Evolutionary conservation across 2,329 filamentous ascomycete species (phyloP), one percentile per base, ranked within the genome.

Genomic region (Trichoderma breve): DNA sequence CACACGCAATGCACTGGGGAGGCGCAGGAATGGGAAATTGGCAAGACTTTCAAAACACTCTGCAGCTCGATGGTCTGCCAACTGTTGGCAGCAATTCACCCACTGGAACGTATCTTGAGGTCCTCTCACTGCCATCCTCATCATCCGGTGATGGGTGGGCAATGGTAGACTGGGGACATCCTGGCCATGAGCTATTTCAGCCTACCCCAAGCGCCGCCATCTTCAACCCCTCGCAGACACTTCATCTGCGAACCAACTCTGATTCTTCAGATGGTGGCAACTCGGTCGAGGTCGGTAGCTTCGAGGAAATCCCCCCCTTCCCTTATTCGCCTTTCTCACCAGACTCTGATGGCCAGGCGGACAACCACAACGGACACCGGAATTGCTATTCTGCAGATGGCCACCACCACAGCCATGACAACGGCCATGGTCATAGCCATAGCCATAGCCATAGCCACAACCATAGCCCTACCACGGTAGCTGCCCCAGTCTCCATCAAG

Each of bases 101-200:
- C 24, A 84, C 83, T 2, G 82, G 82, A 58, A 84, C 88, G 73
- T 95, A 93, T 80, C 84, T 97, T 61, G 95, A 98, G 81, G 93
- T 97, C 39, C 84, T 95, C 64, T 98, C 95, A 7, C 85, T 97
- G 57, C 88, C 89, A 28, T 91, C 90, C 71, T 94, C 94, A 3
- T 93, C 92, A 14, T 93, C 92, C 78, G 94, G 97, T 76, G 93
- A 95, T 76, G 93, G 93, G 72, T 98, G 95, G 95, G 90, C 89
- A 65, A 89, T 92, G 75, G 90, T 98, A 71, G 93, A 96, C 75
- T 88, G 90, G 79, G 91, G 91, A 73, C 89, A 91, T 73, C 91
- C 89, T 73, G 92, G 91, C 65, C 77, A 83, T 47, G 90, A 92
- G 76, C 92, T 95, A 76, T 82, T 83, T 72, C 80, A 82, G 64